A percentile compares a stretch with the other conserved stretches of the same genome.
Evolutionary conservation across 2,329 filamentous ascomycete species (phyloP).

Genomic region (Nannizzia gypsea): DNA sequence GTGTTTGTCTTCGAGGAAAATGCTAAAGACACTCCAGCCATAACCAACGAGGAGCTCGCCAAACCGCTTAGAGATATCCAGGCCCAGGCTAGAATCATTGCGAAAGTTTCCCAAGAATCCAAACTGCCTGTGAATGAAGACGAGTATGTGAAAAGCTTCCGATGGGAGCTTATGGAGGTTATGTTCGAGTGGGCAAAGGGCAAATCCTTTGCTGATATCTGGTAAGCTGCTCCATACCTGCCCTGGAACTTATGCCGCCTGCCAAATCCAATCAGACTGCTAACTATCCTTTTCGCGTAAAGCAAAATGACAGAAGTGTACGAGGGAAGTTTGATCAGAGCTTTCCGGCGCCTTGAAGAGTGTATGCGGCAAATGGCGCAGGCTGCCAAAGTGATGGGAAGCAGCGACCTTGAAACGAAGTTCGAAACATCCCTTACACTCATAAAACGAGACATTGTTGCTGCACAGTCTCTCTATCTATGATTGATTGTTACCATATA

Average conservation of each 20-base stretch:
- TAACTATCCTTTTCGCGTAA: constrained; percentile 9
- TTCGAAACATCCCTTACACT: constrained; percentile 78
- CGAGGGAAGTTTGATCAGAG: constrained; percentile 87
- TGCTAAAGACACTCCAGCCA: constrained; percentile 56
- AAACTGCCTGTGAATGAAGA: constrained; percentile 92
- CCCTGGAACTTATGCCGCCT: not conserved
- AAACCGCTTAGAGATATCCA: constrained; percentile 82
- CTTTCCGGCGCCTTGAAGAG: constrained; percentile 92
- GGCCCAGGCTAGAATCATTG: constrained; percentile 72
- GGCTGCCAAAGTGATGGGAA: constrained; percentile 96
- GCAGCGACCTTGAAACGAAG: constrained; percentile 80
- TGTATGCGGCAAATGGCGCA: constrained; percentile 89
- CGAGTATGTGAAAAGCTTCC: constrained; percentile 79
- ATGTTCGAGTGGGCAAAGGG: constrained; percentile 87
- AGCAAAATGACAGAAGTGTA: constrained; percentile 99
- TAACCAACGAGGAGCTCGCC: constrained; percentile 66
- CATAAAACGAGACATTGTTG: constrained; percentile 86
- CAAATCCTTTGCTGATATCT: constrained; percentile 82
- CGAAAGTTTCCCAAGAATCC: constrained; percentile 88
- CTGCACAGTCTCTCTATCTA: constrained; percentile 84
- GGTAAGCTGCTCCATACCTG: constrained; percentile 50
- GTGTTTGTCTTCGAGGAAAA: constrained; percentile 98
- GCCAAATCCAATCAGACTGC: constrained; percentile 4
- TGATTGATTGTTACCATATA: constrained; percentile 30
- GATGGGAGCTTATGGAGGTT: constrained; percentile 94